Evolutionary conservation across 192 early-diverging fungal species (phyloP).

Genomic region (Tieghemiomyces parasiticus): DNA sequence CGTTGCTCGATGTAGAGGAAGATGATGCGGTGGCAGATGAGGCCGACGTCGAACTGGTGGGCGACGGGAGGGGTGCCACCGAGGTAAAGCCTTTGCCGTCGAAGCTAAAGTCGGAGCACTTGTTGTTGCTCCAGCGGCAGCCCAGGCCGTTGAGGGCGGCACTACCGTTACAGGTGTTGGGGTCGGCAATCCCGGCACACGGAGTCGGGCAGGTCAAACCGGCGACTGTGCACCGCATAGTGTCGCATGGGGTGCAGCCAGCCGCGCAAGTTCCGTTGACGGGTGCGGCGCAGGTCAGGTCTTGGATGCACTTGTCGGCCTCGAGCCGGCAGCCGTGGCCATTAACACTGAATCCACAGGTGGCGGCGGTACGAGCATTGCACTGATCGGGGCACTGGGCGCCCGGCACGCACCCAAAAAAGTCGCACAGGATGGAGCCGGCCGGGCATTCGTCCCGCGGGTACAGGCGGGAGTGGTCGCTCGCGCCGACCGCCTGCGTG

Average conservation of each 20-base stretch:
- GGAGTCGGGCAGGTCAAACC: conserved; percentile 18
- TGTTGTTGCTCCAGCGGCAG: conserved; percentile 18
- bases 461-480: not conserved
- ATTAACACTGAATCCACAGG: conserved; percentile 19
- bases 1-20: too few relatives aligned
- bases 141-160: conserved; percentile 15
- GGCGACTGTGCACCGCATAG: conserved; percentile 18
- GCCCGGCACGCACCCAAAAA: conserved; percentile 21
- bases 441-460: conserved; percentile 12
- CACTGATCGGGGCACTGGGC: conserved; percentile 15
- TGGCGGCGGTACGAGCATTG: conserved; percentile 2
- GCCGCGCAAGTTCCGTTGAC: conserved; percentile 14
- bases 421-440: conserved; percentile 17
- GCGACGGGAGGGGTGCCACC: not conserved
- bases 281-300: conserved; percentile 15
- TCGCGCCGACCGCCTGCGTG: too few relatives aligned
- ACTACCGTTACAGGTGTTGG: conserved; percentile 13
- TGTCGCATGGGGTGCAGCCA: conserved; percentile 19
- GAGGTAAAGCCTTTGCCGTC: conserved; percentile 6
- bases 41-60: not conserved
- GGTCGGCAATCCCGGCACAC: conserved; percentile 11
- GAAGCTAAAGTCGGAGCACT: conserved; percentile 17
- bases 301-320: conserved; percentile 17
- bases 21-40: not conserved
- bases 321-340: conserved; percentile 22